These are phyloP conservation scores for Stropharia rugosoannulata DNA, from an alignment of 768 basidiomycete genomes.

Conservation along the genomic window DNA sequence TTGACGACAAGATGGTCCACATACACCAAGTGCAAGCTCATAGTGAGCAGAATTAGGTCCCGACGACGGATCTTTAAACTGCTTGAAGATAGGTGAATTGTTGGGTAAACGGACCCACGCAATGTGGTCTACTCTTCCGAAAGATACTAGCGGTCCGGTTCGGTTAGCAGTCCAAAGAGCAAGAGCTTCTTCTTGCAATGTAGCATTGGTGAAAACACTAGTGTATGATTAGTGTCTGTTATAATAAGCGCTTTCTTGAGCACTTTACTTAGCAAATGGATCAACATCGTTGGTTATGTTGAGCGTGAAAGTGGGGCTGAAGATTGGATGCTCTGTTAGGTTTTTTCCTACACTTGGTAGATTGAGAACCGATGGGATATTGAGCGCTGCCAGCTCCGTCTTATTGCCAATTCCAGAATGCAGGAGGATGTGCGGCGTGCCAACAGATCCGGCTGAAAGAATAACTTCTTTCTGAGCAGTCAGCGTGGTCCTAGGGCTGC, in stretches of 20 bases:
- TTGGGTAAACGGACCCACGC: constrained; percentile 29
- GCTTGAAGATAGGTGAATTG: constrained; percentile 27
- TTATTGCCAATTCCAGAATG: constrained; percentile 33
- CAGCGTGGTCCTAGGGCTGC: constrained; percentile 32
- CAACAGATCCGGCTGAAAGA: constrained; percentile 33
- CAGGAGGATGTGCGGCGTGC: constrained; percentile 30
- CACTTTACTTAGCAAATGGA: background rate
- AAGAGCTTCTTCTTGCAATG: constrained; percentile 19
- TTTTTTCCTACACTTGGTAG: constrained; percentile 36
- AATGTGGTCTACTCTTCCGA: constrained; percentile 18
- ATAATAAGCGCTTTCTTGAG: background rate
- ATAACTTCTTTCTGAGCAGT: constrained; percentile 36
- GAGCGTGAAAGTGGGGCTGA: constrained; percentile 18
- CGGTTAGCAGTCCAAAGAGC: constrained; percentile 26
- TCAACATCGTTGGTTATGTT: constrained; percentile 23
- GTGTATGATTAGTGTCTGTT: background rate
- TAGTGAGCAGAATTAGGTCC: constrained; percentile 34
- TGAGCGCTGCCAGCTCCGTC: constrained; percentile 18
- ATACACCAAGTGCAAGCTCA: constrained; percentile 33
- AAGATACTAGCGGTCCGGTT: constrained; percentile 25
- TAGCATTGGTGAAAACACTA: constrained; percentile 20
- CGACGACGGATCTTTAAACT: constrained; percentile 31
- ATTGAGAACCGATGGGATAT: constrained; percentile 25
- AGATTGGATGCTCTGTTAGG: constrained; percentile 29
- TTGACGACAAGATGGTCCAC: background rate